Evolutionary conservation across 495 filamentous ascomycete species (phyloP).

Genomic region (Collariella sp.): DNA sequence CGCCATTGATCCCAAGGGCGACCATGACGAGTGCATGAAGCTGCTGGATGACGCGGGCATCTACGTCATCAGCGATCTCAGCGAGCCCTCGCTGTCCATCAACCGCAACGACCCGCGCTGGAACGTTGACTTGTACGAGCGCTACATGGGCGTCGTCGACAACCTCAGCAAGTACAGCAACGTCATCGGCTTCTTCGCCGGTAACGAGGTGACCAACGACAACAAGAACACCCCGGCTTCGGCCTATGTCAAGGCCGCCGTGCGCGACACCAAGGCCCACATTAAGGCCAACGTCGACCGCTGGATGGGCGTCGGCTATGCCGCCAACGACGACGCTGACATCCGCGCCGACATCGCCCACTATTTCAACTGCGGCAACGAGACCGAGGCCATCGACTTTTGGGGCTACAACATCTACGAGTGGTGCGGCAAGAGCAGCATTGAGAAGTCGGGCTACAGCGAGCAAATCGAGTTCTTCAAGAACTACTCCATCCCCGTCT

Average conservation of each 20-base stretch:
- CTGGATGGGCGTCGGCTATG: slow-evolving; percentile 84
- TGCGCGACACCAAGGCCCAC: slow-evolving; percentile 89
- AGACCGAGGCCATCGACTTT: slow-evolving; percentile 68
- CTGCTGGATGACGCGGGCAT: slow-evolving; percentile 78
- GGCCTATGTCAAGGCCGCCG: slow-evolving; percentile 92
- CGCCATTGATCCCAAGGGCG: slow-evolving; percentile 67
- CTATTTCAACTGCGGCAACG: slow-evolving; percentile 83
- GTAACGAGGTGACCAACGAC: slow-evolving; percentile 91
- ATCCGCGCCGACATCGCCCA: slow-evolving; percentile 73
- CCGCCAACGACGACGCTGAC: slow-evolving; percentile 76
- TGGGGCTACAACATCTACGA: slow-evolving; percentile 99
- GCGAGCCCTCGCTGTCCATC: slow-evolving; percentile 71
- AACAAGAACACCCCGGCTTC: slow-evolving; percentile 73
- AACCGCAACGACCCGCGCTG: slow-evolving; percentile 69
- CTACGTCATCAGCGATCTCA: slow-evolving; percentile 87
- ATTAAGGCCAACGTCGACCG: slow-evolving; percentile 72
- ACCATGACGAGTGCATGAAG: slow-evolving; percentile 82
- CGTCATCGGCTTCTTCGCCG: slow-evolving; percentile 89
- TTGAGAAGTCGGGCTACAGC: slow-evolving; percentile 64
- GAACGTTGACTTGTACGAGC: slow-evolving; percentile 63
- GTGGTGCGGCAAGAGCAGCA: slow-evolving; percentile 83
- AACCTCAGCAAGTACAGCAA: slow-evolving; percentile 72
- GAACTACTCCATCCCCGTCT: slow-evolving; percentile 82
- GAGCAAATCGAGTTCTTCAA: slow-evolving; percentile 72
- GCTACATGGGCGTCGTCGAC: slow-evolving; percentile 81